phyloP scores from a whole-genome alignment of 345 rosid genomes.

The Chamaenerion angustifolium region DNA sequence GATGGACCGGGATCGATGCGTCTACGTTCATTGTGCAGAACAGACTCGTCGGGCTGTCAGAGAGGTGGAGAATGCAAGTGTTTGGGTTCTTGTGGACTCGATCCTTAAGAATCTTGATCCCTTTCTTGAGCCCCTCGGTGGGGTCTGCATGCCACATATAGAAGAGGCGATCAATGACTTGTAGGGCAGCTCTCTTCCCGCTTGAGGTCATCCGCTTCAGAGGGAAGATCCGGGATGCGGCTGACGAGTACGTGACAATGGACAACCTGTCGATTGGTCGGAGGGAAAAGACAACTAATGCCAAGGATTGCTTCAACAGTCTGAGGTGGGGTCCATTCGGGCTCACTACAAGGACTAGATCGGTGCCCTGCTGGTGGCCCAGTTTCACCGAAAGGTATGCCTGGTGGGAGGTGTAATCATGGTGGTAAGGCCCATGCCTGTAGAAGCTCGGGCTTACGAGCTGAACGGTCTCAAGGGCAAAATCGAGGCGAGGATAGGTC shows the following conservation, averaged over 20 bases:
- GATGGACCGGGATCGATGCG: conserved; percentile 40
- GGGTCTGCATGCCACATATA: conserved; percentile 69
- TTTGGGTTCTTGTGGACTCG: conserved; percentile 61
- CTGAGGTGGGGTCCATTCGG: conserved; percentile 69
- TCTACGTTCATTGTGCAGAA: conserved; percentile 32
- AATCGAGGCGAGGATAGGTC: conserved; percentile 37
- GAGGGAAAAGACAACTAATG: conserved; percentile 62
- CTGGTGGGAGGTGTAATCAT: conserved; percentile 16
- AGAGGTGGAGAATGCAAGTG: conserved; percentile 54
- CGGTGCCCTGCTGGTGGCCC: conserved; percentile 41
- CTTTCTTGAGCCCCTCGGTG: conserved; percentile 63
- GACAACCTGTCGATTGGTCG: conserved; percentile 62
- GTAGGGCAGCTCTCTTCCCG: conserved; percentile 62
- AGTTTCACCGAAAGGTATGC: conserved; percentile 52
- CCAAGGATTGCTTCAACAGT: conserved; percentile 77
- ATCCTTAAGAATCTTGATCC: conserved; percentile 61
- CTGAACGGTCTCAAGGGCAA: conserved; percentile 34
- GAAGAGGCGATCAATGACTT: conserved; percentile 75
- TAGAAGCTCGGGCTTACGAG: conserved; percentile 24
- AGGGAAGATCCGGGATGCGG: conserved; percentile 67
- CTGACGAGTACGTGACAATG: conserved; percentile 69
- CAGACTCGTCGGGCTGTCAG: conserved; percentile 47
- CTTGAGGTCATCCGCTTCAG: conserved; percentile 73
- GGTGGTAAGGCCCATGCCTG: conserved; percentile 14
- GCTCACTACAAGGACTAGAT: conserved; percentile 62